Conservation (phyloP, 169 alveolate genomes). For the Plasmodium berghei region DNA sequence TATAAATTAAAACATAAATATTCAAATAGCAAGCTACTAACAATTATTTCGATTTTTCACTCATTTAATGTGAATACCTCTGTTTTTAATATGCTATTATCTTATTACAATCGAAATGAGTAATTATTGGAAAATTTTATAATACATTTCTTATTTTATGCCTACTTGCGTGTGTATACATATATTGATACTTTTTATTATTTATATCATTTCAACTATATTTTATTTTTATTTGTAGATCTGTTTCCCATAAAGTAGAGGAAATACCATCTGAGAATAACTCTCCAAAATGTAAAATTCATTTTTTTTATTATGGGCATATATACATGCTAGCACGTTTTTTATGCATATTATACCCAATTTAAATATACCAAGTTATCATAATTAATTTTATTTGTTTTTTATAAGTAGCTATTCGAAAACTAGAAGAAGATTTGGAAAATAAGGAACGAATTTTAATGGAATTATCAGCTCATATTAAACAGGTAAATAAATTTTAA, state of each 20-base stretch:
- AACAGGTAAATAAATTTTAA: constrained; percentile 16
- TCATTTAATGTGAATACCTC: constrained; percentile 47
- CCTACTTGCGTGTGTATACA: background rate
- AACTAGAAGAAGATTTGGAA: constrained; percentile 67
- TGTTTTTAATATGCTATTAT: constrained; percentile 22
- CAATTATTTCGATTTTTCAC: constrained; percentile 46
- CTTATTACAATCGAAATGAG: constrained; percentile 40
- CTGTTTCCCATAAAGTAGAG: too few species aligned
- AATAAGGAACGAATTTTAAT: constrained; percentile 63
- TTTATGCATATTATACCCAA: background rate
- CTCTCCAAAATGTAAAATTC: too few species aligned
- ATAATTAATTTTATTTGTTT: constrained; percentile 4
- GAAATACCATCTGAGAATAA: too few species aligned
- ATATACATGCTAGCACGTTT: background rate
- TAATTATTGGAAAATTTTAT: background rate
- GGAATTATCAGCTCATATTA: constrained; percentile 57
- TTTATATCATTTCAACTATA: background rate
- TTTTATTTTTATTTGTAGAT: too few species aligned
- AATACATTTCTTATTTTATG: background rate
- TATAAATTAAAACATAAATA: constrained; percentile 59
- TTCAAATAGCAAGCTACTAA: constrained; percentile 12
- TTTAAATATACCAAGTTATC: background rate
- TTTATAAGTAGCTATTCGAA: constrained; percentile 24
- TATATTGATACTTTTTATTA: background rate
- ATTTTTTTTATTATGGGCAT: background rate